These are phyloP conservation scores for Pseudofabraea citricarpa DNA, from an alignment of 2,329 filamentous ascomycete species.

Conservation along the genomic window DNA sequence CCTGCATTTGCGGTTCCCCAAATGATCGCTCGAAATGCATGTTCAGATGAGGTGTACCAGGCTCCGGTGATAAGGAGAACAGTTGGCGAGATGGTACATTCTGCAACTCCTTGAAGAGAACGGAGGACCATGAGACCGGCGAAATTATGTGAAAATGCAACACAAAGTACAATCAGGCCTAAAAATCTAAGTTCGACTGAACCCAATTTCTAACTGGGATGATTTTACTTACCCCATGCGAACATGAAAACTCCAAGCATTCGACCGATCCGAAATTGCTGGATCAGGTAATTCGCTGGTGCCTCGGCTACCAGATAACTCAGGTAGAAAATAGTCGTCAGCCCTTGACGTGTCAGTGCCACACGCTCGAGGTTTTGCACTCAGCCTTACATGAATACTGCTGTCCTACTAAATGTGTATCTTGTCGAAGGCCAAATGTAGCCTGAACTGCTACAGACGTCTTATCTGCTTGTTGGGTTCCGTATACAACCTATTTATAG, in stretches of 20 bases:
- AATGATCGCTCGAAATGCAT: conserved; percentile 26
- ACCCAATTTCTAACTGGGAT: neutral
- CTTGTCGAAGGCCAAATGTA: neutral
- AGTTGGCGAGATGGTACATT: conserved; percentile 27
- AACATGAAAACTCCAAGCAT: neutral
- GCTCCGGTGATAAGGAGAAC: conserved; percentile 29
- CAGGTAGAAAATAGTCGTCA: neutral
- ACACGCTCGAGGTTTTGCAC: neutral
- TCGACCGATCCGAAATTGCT: neutral
- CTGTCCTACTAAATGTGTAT: neutral
- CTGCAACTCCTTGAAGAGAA: conserved; percentile 24
- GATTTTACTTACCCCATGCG: neutral
- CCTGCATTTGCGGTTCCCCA: conserved; percentile 30
- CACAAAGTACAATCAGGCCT: neutral
- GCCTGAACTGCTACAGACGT: neutral
- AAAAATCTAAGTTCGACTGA: neutral
- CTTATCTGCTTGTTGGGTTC: conserved; percentile 1
- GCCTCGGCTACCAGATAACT: neutral
- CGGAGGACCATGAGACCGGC: conserved; percentile 26
- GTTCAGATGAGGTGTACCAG: conserved; percentile 29
- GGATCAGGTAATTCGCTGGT: neutral
- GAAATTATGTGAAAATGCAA: conserved; percentile 22
- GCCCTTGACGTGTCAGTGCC: neutral
- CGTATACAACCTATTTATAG: conserved; percentile 14
- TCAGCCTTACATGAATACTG: neutral